phyloP scores from a whole-genome alignment of 2,329 filamentous ascomycete genomes.

The Fusarium albosuccineum region DNA sequence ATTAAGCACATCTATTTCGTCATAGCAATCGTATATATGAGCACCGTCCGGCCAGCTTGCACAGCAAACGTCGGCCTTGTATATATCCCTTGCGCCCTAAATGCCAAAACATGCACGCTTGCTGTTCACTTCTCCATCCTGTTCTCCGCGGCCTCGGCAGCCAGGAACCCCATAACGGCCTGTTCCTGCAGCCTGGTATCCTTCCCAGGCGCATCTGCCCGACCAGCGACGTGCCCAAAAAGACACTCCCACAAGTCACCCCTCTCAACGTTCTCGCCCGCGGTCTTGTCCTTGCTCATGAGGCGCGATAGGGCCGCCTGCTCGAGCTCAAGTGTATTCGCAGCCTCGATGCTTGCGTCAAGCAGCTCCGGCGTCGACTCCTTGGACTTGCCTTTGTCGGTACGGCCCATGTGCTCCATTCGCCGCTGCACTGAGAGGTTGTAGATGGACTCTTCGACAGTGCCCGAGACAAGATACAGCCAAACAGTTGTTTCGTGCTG shows the following conservation, averaged over 20 bases:
- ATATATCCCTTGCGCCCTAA: too few species aligned
- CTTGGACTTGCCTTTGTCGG: slow-evolving; percentile 55
- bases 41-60: neutral
- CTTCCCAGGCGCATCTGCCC: slow-evolving; percentile 35
- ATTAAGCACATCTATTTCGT: neutral
- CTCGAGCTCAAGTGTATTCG: slow-evolving; percentile 87
- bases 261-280: slow-evolving; percentile 83
- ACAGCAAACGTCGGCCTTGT: neutral
- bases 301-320: slow-evolving; percentile 77
- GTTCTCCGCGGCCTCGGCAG: slow-evolving; percentile 59
- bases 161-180: slow-evolving; percentile 58
- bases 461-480: slow-evolving; percentile 92
- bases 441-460: slow-evolving; percentile 93
- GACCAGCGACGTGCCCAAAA: slow-evolving; percentile 71
- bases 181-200: slow-evolving; percentile 50
- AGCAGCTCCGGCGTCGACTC: slow-evolving; percentile 61
- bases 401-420: slow-evolving; percentile 77
- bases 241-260: slow-evolving; percentile 90
- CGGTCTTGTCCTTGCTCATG: slow-evolving; percentile 76
- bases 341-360: slow-evolving; percentile 78
- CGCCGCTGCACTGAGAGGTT: slow-evolving; percentile 84
- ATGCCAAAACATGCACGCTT: neutral
- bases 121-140: slow-evolving; percentile 40
- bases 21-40: neutral
- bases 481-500: slow-evolving; percentile 89